phyloP scores from a whole-genome alignment of 176 grass and related monocot species.

The Guadua angustifolia region DNA sequence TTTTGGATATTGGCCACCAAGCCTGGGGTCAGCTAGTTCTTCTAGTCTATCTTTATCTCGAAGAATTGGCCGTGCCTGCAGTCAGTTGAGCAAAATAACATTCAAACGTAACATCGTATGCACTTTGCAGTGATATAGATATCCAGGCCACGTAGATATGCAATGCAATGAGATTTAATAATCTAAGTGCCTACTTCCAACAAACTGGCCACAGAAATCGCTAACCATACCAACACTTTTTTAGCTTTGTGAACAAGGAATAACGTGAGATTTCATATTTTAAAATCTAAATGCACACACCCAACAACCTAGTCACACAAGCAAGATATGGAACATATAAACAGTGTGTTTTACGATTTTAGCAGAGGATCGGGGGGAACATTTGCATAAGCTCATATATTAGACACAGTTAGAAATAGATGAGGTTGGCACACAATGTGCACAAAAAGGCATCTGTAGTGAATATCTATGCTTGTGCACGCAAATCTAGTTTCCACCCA shows the following conservation, averaged over 20 bases:
- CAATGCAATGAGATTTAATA: not conserved
- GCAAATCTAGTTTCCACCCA: not conserved
- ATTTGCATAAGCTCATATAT: not conserved
- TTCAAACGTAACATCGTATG: not conserved
- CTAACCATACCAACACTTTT: not conserved
- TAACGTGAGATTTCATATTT: not conserved
- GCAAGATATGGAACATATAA: not conserved
- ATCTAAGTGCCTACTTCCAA: not conserved
- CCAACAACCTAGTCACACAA: not conserved
- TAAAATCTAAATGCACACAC: not conserved
- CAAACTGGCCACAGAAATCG: not conserved
- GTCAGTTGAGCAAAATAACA: conserved; percentile 16
- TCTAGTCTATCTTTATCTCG: conserved; percentile 83
- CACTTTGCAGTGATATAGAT: not conserved
- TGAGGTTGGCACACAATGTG: not conserved
- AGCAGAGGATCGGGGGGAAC: not conserved
- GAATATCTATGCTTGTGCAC: not conserved
- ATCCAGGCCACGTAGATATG: not conserved
- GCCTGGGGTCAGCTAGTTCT: conserved; percentile 78
- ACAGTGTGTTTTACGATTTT: not conserved
- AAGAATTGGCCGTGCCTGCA: conserved; percentile 84
- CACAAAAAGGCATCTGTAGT: not conserved
- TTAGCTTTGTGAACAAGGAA: not conserved
- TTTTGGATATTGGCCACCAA: conserved; percentile 73
- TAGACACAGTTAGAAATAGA: not conserved